Conservation (phyloP, 371 early-diverging fungal genomes). For the Rhizopus delemar region DNA sequence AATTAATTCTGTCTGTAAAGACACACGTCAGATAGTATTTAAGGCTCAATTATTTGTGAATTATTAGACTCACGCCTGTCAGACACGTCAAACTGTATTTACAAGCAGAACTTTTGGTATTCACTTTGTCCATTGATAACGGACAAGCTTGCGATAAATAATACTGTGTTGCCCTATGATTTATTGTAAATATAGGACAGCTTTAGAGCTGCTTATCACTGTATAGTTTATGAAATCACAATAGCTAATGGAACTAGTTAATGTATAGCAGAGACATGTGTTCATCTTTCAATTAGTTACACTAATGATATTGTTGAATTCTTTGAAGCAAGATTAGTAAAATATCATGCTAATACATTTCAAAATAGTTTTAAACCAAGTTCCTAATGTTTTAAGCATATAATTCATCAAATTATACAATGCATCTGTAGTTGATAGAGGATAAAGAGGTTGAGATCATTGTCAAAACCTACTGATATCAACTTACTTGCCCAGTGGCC, state of each 20-base stretch:
- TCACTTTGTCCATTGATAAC: conserved; percentile 9
- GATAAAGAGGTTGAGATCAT: neutral
- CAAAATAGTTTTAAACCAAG: conserved; percentile 3
- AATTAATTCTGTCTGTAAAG: too few relatives aligned
- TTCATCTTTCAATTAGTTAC: conserved; percentile 1
- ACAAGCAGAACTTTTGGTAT: conserved; percentile 1
- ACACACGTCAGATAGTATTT: too few relatives aligned
- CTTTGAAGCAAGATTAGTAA: neutral
- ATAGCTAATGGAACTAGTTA: conserved; percentile 3
- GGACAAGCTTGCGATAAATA: neutral
- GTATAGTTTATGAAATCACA: neutral
- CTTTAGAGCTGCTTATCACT: neutral
- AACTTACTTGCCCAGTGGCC: neutral
- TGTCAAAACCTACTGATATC: neutral
- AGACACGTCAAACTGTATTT: too few relatives aligned
- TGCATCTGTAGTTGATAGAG: neutral
- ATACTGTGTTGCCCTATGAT: neutral
- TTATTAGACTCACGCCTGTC: too few relatives aligned
- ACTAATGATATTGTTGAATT: conserved; percentile 3
- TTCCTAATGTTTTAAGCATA: neutral
- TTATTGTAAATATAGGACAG: neutral
- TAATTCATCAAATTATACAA: neutral
- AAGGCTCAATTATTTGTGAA: too few relatives aligned
- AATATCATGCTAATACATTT: neutral
- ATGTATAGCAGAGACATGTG: conserved; percentile 6